Base-by-base conservation (phyloP, 129 eudicot species). In the Chrysanthemum seticuspe region DNA sequence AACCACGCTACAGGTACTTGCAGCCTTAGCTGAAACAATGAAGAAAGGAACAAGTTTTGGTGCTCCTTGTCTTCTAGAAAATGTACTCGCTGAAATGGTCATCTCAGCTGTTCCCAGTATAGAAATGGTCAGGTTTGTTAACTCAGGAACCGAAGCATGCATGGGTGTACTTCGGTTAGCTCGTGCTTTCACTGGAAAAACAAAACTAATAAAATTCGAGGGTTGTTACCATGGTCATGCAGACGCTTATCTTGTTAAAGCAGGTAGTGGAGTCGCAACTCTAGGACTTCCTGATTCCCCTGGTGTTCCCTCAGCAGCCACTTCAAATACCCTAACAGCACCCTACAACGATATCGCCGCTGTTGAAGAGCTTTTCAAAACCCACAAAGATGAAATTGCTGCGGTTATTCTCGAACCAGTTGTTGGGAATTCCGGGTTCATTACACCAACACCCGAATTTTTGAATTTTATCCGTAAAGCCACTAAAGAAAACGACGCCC, bases 11-110 rank as follows among this genome's bases (percentile, higher is more conserved):
- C 84, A 92, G 97, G 97, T 94, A 69, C 89, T 95, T 25, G 93
- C 93, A 79, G 97, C 99, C 75, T 82, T 95, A 84, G 89, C 83
- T 4, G 99, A 95, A 74, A 91, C 99, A 77, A 95, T 95, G 99
- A 91, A 95, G 75, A 95, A 95, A 70, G 99, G 99, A 68, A 95
- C 99, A 47, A 95, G 99, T 86, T 95, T 95, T 40, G 99, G 99
- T 58, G 99, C 97, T 15, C 99, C 99, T 10, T 95, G 99, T 80
- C 99, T 95, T 29, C 83, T 91, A 9, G 99, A 95, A 67, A 95
- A 90, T 25, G 81, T 70, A 29, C 84, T 91, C 8, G 96, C 99
- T 36, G 86, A 91, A 67, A 85, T 91, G 91, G 99, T 95, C 23
- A 86, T 95, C 60, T 80, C 88, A 15, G 99, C 97, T 36, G 99